Evolutionary conservation across 495 filamentous ascomycete species (phyloP).

Genomic region (Neurospora sp.): DNA sequence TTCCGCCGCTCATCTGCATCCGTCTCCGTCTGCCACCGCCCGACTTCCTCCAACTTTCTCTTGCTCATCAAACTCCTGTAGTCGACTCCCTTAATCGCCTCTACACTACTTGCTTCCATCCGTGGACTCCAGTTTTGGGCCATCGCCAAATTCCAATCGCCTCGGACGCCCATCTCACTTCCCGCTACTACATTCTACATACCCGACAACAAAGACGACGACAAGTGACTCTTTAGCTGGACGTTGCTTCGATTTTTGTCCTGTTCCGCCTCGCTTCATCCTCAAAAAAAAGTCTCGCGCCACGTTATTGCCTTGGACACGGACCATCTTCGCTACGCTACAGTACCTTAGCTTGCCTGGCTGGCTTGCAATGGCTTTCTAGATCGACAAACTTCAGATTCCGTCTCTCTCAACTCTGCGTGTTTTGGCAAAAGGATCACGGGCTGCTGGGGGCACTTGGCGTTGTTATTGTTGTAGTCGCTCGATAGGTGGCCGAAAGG

Average conservation of each 20-base stretch:
- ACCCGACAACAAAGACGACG: not conserved
- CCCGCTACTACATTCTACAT: not conserved
- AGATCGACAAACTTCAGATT: not conserved
- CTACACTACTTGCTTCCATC: not conserved
- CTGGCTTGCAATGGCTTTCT: not conserved
- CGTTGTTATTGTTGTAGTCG: not conserved
- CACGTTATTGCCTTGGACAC: not conserved
- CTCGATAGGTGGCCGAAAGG: not conserved
- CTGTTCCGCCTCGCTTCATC: not conserved
- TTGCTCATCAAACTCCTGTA: not conserved
- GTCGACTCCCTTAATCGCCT: not conserved
- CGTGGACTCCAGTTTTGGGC: not conserved
- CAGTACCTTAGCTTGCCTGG: not conserved
- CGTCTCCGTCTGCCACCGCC: not conserved
- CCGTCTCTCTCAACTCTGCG: not conserved
- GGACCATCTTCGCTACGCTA: not conserved
- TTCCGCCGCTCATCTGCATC: not conserved
- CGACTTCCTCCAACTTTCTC: not conserved
- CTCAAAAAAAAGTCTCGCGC: not conserved
- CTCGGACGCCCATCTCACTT: not conserved
- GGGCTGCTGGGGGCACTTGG: not conserved
- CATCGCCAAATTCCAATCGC: not conserved
- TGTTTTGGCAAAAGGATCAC: not conserved
- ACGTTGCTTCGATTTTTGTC: not conserved
- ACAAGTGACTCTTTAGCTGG: slow-evolving; percentile 5